These are phyloP conservation scores for Tremella yokohamensis DNA, from an alignment of 768 basidiomycete species.

Conservation along the genomic window DNA sequence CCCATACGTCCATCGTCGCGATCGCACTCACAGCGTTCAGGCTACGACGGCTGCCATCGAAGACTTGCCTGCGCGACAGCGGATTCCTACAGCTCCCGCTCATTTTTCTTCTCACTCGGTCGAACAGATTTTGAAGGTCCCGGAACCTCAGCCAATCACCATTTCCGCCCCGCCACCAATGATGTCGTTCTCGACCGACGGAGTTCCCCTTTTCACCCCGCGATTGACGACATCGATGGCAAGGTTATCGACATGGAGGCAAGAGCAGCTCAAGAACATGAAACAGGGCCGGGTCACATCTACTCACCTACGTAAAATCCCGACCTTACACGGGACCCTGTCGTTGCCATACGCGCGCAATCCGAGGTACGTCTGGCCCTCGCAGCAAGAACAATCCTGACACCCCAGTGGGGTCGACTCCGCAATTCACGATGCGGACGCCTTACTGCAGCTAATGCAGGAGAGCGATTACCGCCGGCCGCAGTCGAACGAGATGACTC, in stretches of 20 bases:
- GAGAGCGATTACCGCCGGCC: not conserved
- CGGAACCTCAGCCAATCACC: no score
- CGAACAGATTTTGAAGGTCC: no score
- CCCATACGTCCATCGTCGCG: not conserved
- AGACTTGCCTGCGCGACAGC: no score
- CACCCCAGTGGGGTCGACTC: slow-evolving; percentile 36
- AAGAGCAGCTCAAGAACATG: slow-evolving; percentile 2
- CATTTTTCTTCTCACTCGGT: no score
- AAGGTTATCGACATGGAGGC: not conserved
- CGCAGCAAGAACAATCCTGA: slow-evolving; percentile 5
- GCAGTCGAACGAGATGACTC: no score
- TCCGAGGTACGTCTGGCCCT: slow-evolving; percentile 31
- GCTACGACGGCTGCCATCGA: no score
- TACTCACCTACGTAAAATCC: slow-evolving; percentile 8
- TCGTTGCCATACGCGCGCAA: slow-evolving; percentile 44
- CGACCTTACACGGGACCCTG: slow-evolving; percentile 35
- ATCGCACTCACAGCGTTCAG: not conserved
- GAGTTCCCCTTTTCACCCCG: no score
- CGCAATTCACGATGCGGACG: slow-evolving; percentile 28
- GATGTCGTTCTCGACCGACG: no score
- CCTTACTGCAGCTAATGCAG: slow-evolving; percentile 5
- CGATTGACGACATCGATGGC: not conserved
- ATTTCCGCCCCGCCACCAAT: no score
- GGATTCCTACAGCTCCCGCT: no score
- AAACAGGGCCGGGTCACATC: not conserved